Evolutionary conservation across 768 basidiomycete species (phyloP).

Genomic region (Auricularia heimuer): DNA sequence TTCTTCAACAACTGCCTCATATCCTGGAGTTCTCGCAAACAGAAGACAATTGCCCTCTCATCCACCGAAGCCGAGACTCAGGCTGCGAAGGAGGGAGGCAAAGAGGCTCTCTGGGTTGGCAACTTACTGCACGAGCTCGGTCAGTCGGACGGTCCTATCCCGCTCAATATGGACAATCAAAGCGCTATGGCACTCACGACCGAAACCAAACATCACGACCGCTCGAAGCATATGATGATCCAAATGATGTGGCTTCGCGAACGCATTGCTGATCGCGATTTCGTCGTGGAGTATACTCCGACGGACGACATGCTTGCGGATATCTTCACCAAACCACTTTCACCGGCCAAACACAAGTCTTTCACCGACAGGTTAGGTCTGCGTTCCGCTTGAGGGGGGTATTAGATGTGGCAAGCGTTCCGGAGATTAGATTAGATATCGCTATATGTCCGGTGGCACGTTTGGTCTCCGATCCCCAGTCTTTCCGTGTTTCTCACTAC

Average conservation of each 20-base stretch:
- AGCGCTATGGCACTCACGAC: slow-evolving; percentile 21
- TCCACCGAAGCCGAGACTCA: no score
- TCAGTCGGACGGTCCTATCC: no score
- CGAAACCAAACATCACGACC: slow-evolving; percentile 17
- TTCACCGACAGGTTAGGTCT: not conserved
- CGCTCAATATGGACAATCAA: slow-evolving; percentile 22
- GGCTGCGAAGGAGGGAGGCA: no score
- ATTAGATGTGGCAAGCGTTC: not conserved
- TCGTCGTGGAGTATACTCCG: slow-evolving; percentile 22
- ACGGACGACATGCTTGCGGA: slow-evolving; percentile 28
- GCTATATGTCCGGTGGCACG: no score
- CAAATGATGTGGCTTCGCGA: not conserved
- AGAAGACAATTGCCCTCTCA: no score
- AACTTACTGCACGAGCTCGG: slow-evolving; percentile 10
- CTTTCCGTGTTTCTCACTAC: no score
- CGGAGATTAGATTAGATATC: no score
- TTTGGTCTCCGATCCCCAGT: no score
- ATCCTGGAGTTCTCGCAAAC: no score
- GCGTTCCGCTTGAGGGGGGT: not conserved
- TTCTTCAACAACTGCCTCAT: no score
- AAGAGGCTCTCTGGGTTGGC: slow-evolving; percentile 8
- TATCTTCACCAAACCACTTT: slow-evolving; percentile 32
- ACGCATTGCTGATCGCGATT: not conserved
- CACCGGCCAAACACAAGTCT: not conserved
- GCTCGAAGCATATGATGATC: slow-evolving; percentile 31